Evolutionary conservation across 2,329 filamentous ascomycete species (phyloP), one percentile per base, ranked within the genome.

Genomic region (Dothidotthia symphoricarpi): DNA sequence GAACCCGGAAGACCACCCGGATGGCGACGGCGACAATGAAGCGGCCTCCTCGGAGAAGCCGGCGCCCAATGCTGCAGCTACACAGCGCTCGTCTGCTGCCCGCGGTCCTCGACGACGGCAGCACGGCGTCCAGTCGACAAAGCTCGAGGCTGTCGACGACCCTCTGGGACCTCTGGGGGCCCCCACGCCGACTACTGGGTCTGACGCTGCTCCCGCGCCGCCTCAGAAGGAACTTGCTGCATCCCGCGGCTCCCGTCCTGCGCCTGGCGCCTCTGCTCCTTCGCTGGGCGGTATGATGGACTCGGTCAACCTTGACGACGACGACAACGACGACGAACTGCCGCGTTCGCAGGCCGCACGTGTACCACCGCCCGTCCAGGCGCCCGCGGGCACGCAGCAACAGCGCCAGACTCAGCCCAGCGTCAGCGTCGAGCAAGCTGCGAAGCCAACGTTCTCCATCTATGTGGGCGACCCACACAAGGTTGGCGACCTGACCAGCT

Each of bases 401-500:
- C 70, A 72, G 53, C 70, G 77, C 53, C 75, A 77, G 48, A 72
- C 70, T 16, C 78, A 82, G 59, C 89, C 90, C 13, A 95, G 90
- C 63, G 81, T 96, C 51, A 94, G 86, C 66, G 74, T 97, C 39
- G 91, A 97, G 68, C 87, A 95, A 71, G 93, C 93, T 31, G 84
- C 91, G 19, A 95, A 95, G 69, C 93, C 93, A 4, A 85, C 75
- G 28, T 98, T 97, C 68, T 75, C 87, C 33, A 97, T 98, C 57
- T 82, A 78, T 3, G 93, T 98, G 15, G 93, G 93, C 41, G 93
- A 98, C 69, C 93, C 93, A 38, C 90, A 96, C 70, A 98, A 97
- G 73, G 91, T 98, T 52, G 93, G 93, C 43, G 93, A 97, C 69
- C 69, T 97, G 65, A 96, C 93, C 7, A 95, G 87, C 67, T 95